Evolutionary conservation across 176 grass and related monocot genomes (phyloP).

Genomic region (Alopecurus myosuroides): DNA sequence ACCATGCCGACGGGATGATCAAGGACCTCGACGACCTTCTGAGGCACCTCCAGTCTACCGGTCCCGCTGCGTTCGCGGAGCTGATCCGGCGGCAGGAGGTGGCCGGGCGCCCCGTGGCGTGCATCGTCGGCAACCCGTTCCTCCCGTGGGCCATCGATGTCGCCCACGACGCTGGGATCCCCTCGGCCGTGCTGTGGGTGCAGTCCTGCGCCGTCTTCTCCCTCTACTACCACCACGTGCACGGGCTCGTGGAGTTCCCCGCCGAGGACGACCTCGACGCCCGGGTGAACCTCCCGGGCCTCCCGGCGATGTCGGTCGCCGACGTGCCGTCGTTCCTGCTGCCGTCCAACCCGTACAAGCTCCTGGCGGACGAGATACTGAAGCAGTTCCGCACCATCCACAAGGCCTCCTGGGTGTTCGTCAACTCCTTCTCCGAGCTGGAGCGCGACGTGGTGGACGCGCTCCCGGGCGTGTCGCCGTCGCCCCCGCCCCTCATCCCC

Average conservation of each 20-base stretch:
- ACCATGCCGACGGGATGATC: neutral
- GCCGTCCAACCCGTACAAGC: constrained; percentile 45
- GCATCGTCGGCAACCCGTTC: constrained; percentile 69
- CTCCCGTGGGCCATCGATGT: constrained; percentile 59
- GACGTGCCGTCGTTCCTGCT: constrained; percentile 78
- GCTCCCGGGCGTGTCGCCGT: constrained; percentile 5
- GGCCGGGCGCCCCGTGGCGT: constrained; percentile 48
- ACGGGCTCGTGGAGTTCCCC: constrained; percentile 43
- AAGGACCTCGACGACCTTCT: constrained; percentile 26
- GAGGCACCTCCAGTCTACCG: constrained; percentile 23
- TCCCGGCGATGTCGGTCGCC: constrained; percentile 41
- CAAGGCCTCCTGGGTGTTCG: constrained; percentile 57
- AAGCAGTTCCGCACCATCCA: constrained; percentile 48
- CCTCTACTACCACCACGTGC: constrained; percentile 62
- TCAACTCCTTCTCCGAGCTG: constrained; percentile 73
- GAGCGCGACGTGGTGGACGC: constrained; percentile 45
- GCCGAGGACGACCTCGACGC: constrained; percentile 33
- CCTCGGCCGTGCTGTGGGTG: constrained; percentile 65
- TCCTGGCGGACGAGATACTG: constrained; percentile 34
- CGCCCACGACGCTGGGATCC: constrained; percentile 50
- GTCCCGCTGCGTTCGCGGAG: neutral
- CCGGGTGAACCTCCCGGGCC: constrained; percentile 31
- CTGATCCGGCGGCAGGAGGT: constrained; percentile 44
- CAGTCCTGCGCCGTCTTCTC: constrained; percentile 80
- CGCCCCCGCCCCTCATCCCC: constrained; percentile 42